phyloP scores from a whole-genome alignment of 108 stramenopile species.

The Fragilariopsis cylindrus region DNA sequence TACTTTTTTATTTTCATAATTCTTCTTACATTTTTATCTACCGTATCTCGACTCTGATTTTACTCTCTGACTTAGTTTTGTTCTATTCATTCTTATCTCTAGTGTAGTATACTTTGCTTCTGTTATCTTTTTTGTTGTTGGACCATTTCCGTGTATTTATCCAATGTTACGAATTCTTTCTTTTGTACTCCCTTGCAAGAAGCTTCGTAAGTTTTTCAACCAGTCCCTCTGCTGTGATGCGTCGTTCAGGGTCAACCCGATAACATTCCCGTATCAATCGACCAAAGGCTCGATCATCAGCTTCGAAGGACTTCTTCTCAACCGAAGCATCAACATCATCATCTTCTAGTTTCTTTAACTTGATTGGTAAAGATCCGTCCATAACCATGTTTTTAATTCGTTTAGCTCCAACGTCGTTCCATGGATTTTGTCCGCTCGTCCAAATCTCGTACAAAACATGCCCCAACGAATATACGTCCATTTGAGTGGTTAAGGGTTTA shows the following conservation, averaged over 20 bases:
- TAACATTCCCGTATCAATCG: constrained; percentile 15
- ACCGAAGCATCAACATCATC: neutral
- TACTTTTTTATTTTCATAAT: neutral
- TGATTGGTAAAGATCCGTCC: constrained; percentile 1
- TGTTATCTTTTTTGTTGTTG: no score
- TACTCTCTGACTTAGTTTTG: no score
- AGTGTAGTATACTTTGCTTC: no score
- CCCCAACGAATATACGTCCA: constrained; percentile 71
- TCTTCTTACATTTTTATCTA: no score
- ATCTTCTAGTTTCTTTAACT: neutral
- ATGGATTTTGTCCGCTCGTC: constrained; percentile 40
- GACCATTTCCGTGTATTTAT: no score
- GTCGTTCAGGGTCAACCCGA: constrained; percentile 3
- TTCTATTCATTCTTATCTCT: no score
- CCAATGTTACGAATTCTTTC: no score
- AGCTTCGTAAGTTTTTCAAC: constrained; percentile 12
- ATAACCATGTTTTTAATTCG: constrained; percentile 7
- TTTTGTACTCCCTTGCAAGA: neutral
- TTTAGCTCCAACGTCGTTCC: constrained; percentile 31
- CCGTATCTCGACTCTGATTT: no score
- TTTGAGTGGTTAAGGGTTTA: constrained; percentile 27
- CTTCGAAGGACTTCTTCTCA: neutral
- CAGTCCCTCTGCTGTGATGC: constrained; percentile 7
- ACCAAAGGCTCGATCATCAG: constrained; percentile 12
- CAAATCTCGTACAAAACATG: constrained; percentile 67